Conservation (phyloP, 768 basidiomycete species). For the Artomyces pyxidatus region DNA sequence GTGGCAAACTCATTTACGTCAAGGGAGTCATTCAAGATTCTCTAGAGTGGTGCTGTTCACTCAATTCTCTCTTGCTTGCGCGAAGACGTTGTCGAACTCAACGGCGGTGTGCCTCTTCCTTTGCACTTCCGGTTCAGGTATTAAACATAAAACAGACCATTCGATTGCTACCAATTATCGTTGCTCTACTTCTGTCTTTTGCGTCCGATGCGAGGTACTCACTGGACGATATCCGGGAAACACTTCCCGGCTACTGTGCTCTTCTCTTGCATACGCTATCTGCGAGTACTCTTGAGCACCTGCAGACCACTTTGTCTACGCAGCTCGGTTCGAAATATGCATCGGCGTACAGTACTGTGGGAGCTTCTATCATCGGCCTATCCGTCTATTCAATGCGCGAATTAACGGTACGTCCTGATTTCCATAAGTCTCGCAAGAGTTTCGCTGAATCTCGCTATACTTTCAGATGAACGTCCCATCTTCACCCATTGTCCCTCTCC, state of each 20-base stretch:
- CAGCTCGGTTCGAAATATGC: slow-evolving; percentile 50
- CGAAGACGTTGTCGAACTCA: slow-evolving; percentile 41
- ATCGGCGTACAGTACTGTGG: slow-evolving; percentile 48
- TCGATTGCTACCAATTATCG: slow-evolving; percentile 37
- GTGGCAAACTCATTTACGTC: slow-evolving; percentile 12
- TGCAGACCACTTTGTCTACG: slow-evolving; percentile 47
- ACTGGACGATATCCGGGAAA: slow-evolving; percentile 33
- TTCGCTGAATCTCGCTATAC: neutral
- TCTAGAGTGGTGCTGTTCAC: slow-evolving; percentile 61
- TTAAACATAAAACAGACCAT: slow-evolving; percentile 32
- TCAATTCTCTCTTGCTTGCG: slow-evolving; percentile 65
- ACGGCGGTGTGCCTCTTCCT: slow-evolving; percentile 33
- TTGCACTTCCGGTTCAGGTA: neutral
- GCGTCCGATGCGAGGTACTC: slow-evolving; percentile 43
- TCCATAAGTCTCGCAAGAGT: neutral
- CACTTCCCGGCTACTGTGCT: slow-evolving; percentile 60
- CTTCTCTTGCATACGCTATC: slow-evolving; percentile 50
- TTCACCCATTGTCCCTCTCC: slow-evolving; percentile 45
- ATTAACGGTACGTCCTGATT: slow-evolving; percentile 40
- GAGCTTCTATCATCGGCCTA: slow-evolving; percentile 54
- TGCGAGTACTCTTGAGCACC: slow-evolving; percentile 56
- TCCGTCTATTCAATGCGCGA: slow-evolving; percentile 57
- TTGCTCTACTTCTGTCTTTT: slow-evolving; percentile 48
- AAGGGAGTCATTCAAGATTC: slow-evolving; percentile 4
- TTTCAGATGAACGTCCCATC: slow-evolving; percentile 24